These are phyloP conservation scores for Trypanosoma scelopori DNA, from an alignment of 208 protist genomes.

Conservation along the genomic window DNA sequence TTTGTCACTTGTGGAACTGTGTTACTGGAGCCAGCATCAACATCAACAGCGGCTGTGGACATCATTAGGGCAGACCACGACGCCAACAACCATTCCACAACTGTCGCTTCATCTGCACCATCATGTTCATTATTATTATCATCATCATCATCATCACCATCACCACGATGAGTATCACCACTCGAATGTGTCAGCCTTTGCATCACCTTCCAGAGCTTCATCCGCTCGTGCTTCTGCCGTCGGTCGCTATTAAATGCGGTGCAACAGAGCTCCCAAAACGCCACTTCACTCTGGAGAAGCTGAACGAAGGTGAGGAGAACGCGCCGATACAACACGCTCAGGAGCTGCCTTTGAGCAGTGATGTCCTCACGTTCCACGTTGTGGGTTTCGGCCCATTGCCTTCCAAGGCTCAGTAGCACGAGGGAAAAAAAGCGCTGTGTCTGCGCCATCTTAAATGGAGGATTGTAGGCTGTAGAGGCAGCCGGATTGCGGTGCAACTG, in stretches of 20 bases:
- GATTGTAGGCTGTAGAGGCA: constrained; percentile 35
- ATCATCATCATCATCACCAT: background rate
- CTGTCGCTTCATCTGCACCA: background rate
- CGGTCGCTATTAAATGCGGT: background rate
- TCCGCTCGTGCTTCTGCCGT: too few species aligned
- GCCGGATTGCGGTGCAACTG: constrained; percentile 36
- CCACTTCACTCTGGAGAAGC: constrained; percentile 1
- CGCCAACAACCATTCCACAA: constrained; percentile 15
- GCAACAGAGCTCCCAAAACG: background rate
- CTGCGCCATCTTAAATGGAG: constrained; percentile 24
- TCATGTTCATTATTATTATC: background rate
- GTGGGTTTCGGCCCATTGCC: background rate
- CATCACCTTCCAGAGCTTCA: too few species aligned
- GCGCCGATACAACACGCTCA: constrained; percentile 1
- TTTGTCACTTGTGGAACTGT: background rate
- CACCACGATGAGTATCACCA: too few species aligned
- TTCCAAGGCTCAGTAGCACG: constrained; percentile 9
- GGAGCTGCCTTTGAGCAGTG: background rate
- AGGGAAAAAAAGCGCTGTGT: constrained; percentile 29
- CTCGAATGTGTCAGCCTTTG: too few species aligned
- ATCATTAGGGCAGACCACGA: background rate
- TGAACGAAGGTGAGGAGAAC: constrained; percentile 1
- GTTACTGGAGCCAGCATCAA: background rate
- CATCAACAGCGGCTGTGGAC: background rate
- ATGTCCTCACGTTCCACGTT: background rate